Base-by-base conservation (phyloP, 1,284 basidiomycete species). In the Cryptococcus sp. region DNA sequence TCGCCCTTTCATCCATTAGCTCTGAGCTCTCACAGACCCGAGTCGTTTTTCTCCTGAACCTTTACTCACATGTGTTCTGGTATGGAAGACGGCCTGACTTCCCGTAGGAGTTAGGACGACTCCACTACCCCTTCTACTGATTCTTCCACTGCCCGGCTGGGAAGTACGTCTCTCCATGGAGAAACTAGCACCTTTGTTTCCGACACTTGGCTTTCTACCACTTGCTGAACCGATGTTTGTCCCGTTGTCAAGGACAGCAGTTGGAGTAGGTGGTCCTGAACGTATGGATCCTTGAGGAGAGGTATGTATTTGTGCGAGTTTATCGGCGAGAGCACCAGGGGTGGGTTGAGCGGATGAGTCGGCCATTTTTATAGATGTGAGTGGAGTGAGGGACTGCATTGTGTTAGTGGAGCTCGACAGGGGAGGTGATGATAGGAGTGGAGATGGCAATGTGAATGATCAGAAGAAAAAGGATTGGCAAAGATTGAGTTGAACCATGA, bases 1-100 rank as follows among this genome's bases (percentile, higher is more conserved):
- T n/a, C n/a, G n/a, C 73, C 74, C 72, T 23, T 23, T 23, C 23
- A 1, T 23, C 2, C 23, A 23, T 23, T 23, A 23, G 23, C 23
- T 23, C 23, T 23, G 23, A 23, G 23, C 23, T 23, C 23, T 1
- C 23, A 23, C 23, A 23, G 23, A 23, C 23, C 23, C 23, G 23
- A 23, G 23, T 23, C 23, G 23, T 23, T 23, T 23, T 8, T 37
- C 5, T 30, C n/a, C 11, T 14, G 33, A 33, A 46, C 43, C n/a
- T 10, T 23, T 43, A 67, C 72, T 56, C 56, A 76, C 74, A 35
- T 75, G 65, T 14, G 71, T 76, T 51, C 76, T 60, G 37, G 70
- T 73, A 63, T 90, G 88, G 69, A 86, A 84, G 35, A 89, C 86
- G 56, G 89, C 81, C 31, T 85, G 85, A 75, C 86, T 83, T 7